A percentile compares a stretch with the other conserved stretches of the same genome.
Conservation (phyloP, 208 protist genomes). For the Trypanosoma cruzi region DNA sequence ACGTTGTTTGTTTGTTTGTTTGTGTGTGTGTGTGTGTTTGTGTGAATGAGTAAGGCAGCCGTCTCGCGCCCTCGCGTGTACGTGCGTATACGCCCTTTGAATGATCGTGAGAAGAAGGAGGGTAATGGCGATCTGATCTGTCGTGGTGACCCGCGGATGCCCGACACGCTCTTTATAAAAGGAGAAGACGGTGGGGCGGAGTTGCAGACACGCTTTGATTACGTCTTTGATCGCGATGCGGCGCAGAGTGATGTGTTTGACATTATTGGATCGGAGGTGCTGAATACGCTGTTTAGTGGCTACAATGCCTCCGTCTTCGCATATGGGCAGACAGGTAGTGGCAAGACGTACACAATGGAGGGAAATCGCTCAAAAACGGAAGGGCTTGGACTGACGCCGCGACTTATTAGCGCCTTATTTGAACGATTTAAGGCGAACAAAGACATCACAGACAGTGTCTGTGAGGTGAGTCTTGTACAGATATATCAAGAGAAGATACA, state of each 20-base stretch:
- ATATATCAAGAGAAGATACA: slow-evolving; percentile 93
- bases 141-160: slow-evolving; percentile 53
- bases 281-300: slow-evolving; percentile 77
- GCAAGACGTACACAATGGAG: slow-evolving; percentile 94
- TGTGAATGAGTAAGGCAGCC: slow-evolving; percentile 62
- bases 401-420: slow-evolving; percentile 81
- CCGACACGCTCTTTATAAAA: slow-evolving; percentile 82
- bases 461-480: slow-evolving; percentile 86
- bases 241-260: slow-evolving; percentile 65
- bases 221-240: slow-evolving; percentile 61
- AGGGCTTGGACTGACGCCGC: slow-evolving; percentile 67
- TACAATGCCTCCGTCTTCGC: slow-evolving; percentile 93
- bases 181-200: slow-evolving; percentile 58
- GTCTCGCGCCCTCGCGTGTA: slow-evolving; percentile 90
- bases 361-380: slow-evolving; percentile 48
- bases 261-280: slow-evolving; percentile 68
- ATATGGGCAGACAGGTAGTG: slow-evolving; percentile 97
- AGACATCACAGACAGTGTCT: slow-evolving; percentile 69
- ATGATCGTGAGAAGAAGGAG: slow-evolving; percentile 73
- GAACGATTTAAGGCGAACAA: slow-evolving; percentile 52
- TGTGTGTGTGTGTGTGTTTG: too few species aligned
- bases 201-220: slow-evolving; percentile 85
- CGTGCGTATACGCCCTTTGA: slow-evolving; percentile 87
- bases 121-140: slow-evolving; percentile 73
- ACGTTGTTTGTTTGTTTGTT: too few species aligned